Percentiles rank a stretch among this genome's conserved stretches.
These are phyloP conservation scores for Trichoderma asperellum DNA, from an alignment of 2,329 filamentous ascomycete genomes.

Conservation along the genomic window DNA sequence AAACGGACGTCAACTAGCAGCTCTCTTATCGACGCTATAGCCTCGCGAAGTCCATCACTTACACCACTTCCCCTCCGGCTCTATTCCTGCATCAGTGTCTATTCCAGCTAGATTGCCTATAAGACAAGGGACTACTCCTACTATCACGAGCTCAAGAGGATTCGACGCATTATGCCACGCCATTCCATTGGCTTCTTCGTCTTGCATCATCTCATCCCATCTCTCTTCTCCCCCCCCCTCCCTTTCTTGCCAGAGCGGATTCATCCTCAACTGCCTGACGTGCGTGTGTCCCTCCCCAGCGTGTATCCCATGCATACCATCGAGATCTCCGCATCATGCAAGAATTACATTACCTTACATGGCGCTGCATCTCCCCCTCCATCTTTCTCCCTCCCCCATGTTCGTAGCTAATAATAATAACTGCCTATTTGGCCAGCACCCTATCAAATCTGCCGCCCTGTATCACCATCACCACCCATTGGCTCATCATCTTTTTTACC, in stretches of 20 bases:
- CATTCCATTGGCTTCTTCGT: neutral
- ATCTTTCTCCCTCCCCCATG: neutral
- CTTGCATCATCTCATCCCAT: slow-evolving; percentile 23
- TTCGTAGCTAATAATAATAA: neutral
- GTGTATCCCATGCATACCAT: slow-evolving; percentile 32
- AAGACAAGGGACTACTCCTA: neutral
- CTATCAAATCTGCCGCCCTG: slow-evolving; percentile 9
- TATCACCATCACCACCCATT: neutral
- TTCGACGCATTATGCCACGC: neutral
- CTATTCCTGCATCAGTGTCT: slow-evolving; percentile 4
- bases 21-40: slow-evolving; percentile 22
- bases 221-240: neutral
- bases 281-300: slow-evolving; percentile 30
- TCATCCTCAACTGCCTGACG: slow-evolving; percentile 28
- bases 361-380: slow-evolving; percentile 6
- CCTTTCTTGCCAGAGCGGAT: slow-evolving; percentile 19
- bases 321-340: slow-evolving; percentile 37
- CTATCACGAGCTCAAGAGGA: neutral
- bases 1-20: slow-evolving; percentile 3
- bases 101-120: neutral
- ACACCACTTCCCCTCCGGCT: slow-evolving; percentile 4
- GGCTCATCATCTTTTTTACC: neutral
- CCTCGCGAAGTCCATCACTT: slow-evolving; percentile 14
- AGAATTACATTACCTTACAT: slow-evolving; percentile 24
- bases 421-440: neutral